These are phyloP conservation scores for Lipomyces anomalus DNA, from an alignment of 805 yeast genomes.

Conservation along the genomic window DNA sequence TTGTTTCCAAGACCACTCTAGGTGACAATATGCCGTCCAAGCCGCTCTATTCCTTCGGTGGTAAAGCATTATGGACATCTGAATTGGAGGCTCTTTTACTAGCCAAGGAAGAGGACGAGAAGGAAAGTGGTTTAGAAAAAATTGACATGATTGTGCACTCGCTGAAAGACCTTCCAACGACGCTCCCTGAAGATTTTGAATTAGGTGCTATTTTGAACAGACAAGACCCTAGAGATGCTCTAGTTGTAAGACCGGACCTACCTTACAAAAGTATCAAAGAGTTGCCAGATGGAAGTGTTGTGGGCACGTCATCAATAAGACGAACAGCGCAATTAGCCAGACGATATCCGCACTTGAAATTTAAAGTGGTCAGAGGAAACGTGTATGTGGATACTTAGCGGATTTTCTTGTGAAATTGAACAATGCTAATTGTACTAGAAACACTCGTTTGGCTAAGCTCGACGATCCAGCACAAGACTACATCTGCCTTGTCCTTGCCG, in stretches of 20 bases:
- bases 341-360: constrained; percentile 66
- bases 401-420: neutral
- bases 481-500: constrained; percentile 77
- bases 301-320: constrained; percentile 92
- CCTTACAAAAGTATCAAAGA: constrained; percentile 61
- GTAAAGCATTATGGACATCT: constrained; percentile 93
- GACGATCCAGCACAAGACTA: constrained; percentile 54
- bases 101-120: constrained; percentile 53
- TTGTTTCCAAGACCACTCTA: constrained; percentile 73
- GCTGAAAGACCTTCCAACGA: constrained; percentile 74
- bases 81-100: constrained; percentile 79
- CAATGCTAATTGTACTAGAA: constrained; percentile 25
- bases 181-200: constrained; percentile 81
- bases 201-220: constrained; percentile 81
- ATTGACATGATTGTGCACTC: constrained; percentile 91
- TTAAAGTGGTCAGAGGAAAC: constrained; percentile 84
- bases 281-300: constrained; percentile 76
- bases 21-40: constrained; percentile 84
- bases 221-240: constrained; percentile 81
- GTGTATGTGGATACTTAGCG: constrained; percentile 30
- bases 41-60: constrained; percentile 92
- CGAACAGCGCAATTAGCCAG: constrained; percentile 85
- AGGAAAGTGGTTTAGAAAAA: too few relatives aligned
- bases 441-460: constrained; percentile 74
- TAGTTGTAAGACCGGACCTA: constrained; percentile 65